Evolutionary conservation across 2,329 filamentous ascomycete species (phyloP).

Genomic region (Myotisia sp.): DNA sequence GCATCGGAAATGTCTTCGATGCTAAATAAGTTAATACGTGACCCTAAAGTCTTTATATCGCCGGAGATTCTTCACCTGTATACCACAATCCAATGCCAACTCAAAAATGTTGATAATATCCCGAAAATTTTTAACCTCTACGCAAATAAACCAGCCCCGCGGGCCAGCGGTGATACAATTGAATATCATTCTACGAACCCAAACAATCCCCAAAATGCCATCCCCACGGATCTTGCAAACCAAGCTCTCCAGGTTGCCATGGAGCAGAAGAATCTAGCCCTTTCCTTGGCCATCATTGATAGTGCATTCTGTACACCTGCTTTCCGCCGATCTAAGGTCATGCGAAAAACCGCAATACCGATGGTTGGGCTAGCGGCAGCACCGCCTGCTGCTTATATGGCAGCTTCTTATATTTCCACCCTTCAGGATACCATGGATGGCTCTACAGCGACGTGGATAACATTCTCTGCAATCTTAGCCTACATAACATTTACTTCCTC

Average conservation of each 20-base stretch:
- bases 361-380: conserved; percentile 26
- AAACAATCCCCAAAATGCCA: conserved; percentile 53
- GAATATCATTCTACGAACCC: conserved; percentile 51
- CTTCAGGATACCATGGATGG: conserved; percentile 67
- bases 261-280: conserved; percentile 58
- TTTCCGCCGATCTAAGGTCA: conserved; percentile 30
- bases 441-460: conserved; percentile 57
- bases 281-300: conserved; percentile 65
- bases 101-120: conserved; percentile 60
- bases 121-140: conserved; percentile 71
- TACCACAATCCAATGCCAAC: conserved; percentile 57
- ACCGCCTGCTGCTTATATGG: conserved; percentile 41
- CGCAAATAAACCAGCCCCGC: conserved; percentile 63
- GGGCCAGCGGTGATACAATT: conserved; percentile 44
- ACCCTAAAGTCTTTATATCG: conserved; percentile 69
- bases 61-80: conserved; percentile 58
- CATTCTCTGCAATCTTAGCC: conserved; percentile 65
- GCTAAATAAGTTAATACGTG: conserved; percentile 56
- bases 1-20: conserved; percentile 36
- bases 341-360: conserved; percentile 28
- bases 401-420: conserved; percentile 52
- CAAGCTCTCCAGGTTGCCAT: conserved; percentile 68
- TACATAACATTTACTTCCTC: conserved; percentile 71
- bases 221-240: conserved; percentile 56
- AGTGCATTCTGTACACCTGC: conserved; percentile 37